phyloP scores from a whole-genome alignment of 2,329 filamentous ascomycete species.

The Elsinoe arachidis region DNA sequence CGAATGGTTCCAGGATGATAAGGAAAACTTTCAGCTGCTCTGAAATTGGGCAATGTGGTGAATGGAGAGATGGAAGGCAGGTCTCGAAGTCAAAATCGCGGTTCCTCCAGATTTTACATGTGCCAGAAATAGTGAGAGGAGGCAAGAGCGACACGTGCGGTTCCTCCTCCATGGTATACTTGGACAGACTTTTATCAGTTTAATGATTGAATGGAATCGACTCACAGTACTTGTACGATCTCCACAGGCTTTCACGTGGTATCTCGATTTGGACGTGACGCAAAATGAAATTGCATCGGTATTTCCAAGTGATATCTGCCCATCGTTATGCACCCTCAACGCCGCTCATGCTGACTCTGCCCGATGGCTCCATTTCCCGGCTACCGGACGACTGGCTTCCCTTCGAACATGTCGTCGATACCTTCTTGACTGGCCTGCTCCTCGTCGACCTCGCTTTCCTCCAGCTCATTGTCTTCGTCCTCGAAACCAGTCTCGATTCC shows the following conservation, averaged over 20 bases:
- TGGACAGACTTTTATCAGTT: no score
- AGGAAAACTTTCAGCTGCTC: no score
- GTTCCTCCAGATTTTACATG: no score
- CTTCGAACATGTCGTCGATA: slow-evolving; percentile 38
- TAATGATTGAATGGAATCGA: no score
- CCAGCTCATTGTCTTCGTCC: slow-evolving; percentile 53
- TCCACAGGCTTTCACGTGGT: not conserved
- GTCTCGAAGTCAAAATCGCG: no score
- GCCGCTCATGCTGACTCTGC: not conserved
- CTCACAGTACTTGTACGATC: no score
- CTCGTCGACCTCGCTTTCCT: slow-evolving; percentile 48
- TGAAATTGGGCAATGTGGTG: no score
- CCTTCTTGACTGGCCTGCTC: slow-evolving; percentile 48
- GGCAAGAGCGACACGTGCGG: no score
- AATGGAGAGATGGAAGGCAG: no score
- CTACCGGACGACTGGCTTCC: slow-evolving; percentile 13
- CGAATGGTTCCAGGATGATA: no score
- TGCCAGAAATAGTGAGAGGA: no score
- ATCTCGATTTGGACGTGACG: not conserved
- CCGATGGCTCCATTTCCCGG: not conserved
- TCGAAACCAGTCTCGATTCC: slow-evolving; percentile 72
- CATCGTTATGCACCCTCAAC: slow-evolving; percentile 6
- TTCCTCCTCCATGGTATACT: no score
- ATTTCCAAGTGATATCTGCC: slow-evolving; percentile 13
- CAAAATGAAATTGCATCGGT: not conserved